These are phyloP conservation scores for Aspergillus affinis DNA, from an alignment of 495 filamentous ascomycete species.

Conservation along the genomic window DNA sequence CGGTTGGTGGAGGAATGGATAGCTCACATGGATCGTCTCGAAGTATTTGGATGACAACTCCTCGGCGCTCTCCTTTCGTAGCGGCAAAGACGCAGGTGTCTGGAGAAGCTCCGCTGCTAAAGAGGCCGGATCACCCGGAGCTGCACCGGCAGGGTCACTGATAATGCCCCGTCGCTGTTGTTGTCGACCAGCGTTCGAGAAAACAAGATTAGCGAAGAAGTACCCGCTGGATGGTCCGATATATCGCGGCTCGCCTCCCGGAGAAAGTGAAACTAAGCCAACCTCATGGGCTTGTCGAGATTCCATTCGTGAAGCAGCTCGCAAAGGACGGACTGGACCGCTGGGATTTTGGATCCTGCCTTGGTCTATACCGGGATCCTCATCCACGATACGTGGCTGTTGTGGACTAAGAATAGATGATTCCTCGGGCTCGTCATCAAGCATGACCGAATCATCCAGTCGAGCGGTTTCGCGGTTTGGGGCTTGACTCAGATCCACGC, in stretches of 20 bases:
- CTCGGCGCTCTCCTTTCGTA: constrained; percentile 33
- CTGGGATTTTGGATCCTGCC: background rate
- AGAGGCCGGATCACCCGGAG: constrained; percentile 15
- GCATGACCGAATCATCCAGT: constrained; percentile 8
- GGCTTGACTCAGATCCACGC: constrained; percentile 30
- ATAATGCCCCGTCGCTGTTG: constrained; percentile 10
- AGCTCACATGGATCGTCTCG: constrained; percentile 38
- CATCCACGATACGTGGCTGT: background rate
- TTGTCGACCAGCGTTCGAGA: constrained; percentile 35
- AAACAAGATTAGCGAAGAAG: constrained; percentile 43
- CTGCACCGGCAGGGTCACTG: background rate
- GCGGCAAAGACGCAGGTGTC: constrained; percentile 34
- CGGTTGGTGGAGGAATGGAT: constrained; percentile 45
- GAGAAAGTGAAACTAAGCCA: constrained; percentile 37
- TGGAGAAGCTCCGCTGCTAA: constrained; percentile 36
- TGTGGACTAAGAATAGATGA: constrained; percentile 5
- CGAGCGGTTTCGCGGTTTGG: constrained; percentile 11
- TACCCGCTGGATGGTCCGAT: constrained; percentile 44
- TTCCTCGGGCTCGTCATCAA: constrained; percentile 3
- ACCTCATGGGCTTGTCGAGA: constrained; percentile 38
- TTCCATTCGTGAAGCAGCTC: constrained; percentile 1
- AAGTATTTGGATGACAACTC: constrained; percentile 44
- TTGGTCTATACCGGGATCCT: background rate
- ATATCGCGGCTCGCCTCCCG: constrained; percentile 37
- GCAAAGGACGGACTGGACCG: background rate